Percentiles rank a stretch among this genome's conserved stretches.
Evolutionary conservation across 2,329 filamentous ascomycete genomes (phyloP).

Genomic region (Talaromyces pinophilus): DNA sequence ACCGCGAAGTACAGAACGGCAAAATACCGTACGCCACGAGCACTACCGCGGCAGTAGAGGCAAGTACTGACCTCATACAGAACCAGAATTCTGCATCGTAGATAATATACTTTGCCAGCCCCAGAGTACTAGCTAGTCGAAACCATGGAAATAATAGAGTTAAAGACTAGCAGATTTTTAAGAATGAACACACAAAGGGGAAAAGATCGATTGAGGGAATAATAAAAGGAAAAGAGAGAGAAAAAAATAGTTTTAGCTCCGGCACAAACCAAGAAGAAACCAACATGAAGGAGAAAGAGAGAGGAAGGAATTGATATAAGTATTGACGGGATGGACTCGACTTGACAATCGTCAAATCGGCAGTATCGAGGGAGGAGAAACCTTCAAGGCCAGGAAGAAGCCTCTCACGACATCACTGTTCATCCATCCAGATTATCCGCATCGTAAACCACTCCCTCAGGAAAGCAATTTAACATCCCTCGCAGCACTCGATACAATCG

Average conservation of each 20-base stretch:
- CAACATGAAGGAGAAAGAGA: neutral
- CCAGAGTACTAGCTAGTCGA: neutral
- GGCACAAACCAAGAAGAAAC: neutral
- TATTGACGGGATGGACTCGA: neutral
- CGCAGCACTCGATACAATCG: slow-evolving; percentile 60
- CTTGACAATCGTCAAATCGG: neutral
- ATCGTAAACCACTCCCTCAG: neutral
- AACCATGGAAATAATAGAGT: neutral
- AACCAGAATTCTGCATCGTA: neutral
- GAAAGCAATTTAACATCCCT: slow-evolving; percentile 35
- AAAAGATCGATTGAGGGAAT: slow-evolving; percentile 2
- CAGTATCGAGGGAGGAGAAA: neutral
- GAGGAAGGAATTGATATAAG: neutral
- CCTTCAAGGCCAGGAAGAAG: neutral
- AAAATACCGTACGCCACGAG: neutral
- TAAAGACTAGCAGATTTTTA: neutral
- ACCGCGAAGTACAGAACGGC: neutral
- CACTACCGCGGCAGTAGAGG: neutral
- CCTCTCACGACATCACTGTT: neutral
- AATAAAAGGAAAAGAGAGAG: neutral
- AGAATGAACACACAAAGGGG: neutral
- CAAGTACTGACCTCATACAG: slow-evolving; percentile 1
- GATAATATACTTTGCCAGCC: slow-evolving; percentile 3
- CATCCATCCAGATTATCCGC: neutral
- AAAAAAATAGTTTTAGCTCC: slow-evolving; percentile 1